Base-by-base conservation (phyloP, 2,329 filamentous ascomycete genomes). In the Botryotinia narcissicola region DNA sequence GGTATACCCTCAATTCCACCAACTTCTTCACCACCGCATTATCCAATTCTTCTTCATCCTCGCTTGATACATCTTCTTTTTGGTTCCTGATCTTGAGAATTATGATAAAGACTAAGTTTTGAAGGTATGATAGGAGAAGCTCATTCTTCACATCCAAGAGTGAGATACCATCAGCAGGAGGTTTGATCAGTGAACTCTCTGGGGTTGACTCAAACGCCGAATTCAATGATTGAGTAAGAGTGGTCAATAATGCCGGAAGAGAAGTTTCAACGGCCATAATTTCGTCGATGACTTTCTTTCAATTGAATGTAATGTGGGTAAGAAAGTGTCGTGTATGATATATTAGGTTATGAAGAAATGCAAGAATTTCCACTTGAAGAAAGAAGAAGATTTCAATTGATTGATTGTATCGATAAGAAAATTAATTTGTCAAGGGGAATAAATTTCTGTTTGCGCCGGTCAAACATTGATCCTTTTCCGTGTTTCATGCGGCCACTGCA, bases 101-200 rank as follows among this genome's bases (percentile, higher is more conserved):
- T 62, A 97, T 92, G 59, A 97, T 85, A 78, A 97, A 97, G 62
- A 96, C 93, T 6, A 98, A 89, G 79, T 97, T 97, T 80, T 99
- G 95, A 0, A 99, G 87, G 83, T 99, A 99, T 6, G 95, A 95
- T 57, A 99, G 90, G 29, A 99, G 90, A n/a, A 99, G 87, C 81
- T 99, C 96, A 83, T 97, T 98, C 85, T 99, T 99, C 76, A 93
- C 90, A 81, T 98, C 94, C 79, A 99, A 91, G 1, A 99, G 89
- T 0, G 96, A 98, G 74, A 99, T 96, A 80, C 96, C 95, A 79
- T 97, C 90, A 76, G 91, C 87, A 1, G 93, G 91, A n/a, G 93
- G 89, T 67, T 92, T 85, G 74, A 97, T 88, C 22, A 85, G 82
- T n/a, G 86, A 81, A 29, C 90, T 81, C 67, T 88, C 88, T 0